Percentiles rank a stretch among this genome's conserved stretches.
Evolutionary conservation across 2,329 filamentous ascomycete species (phyloP).

Genomic region (Graphiopsis chlorocephala): DNA sequence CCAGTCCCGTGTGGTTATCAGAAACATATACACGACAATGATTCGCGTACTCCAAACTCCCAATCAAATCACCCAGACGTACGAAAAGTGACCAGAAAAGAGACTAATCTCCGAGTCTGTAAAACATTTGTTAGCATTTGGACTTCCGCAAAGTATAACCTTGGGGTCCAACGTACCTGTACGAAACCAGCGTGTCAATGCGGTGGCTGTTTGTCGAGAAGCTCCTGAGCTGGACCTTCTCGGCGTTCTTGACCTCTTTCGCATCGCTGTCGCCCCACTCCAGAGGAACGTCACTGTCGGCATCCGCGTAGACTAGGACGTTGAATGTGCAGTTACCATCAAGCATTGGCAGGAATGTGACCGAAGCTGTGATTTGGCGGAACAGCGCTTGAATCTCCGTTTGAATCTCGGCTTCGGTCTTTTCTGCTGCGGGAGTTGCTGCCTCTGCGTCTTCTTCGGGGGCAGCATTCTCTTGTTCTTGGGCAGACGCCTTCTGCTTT

Average conservation of each 20-base stretch:
- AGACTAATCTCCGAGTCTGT: conserved; percentile 5
- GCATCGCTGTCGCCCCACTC: conserved; percentile 99
- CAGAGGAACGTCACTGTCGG: conserved; percentile 91
- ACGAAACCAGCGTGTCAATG: conserved; percentile 94
- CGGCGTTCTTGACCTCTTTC: conserved; percentile 90
- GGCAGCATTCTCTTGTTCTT: conserved; percentile 69
- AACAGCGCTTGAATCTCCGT: conserved; percentile 95
- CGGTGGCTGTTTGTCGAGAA: conserved; percentile 94
- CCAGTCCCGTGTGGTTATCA: neutral
- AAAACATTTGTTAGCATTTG: neutral
- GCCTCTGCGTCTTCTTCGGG: conserved; percentile 22
- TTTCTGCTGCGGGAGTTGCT: conserved; percentile 52
- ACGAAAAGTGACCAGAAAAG: neutral
- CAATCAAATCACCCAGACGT: neutral
- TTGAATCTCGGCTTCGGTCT: conserved; percentile 92
- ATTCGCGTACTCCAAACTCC: neutral
- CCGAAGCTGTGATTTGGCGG: conserved; percentile 94
- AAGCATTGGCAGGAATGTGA: conserved; percentile 93
- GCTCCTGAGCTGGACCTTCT: conserved; percentile 91
- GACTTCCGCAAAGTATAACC: neutral
- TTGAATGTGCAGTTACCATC: conserved; percentile 97
- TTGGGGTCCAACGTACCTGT: conserved; percentile 52
- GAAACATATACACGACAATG: neutral
- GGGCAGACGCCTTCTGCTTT: conserved; percentile 33
- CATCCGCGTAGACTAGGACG: conserved; percentile 94